Base-by-base conservation (phyloP, 352 stramenopile species). In the Phytophthora pini region DNA sequence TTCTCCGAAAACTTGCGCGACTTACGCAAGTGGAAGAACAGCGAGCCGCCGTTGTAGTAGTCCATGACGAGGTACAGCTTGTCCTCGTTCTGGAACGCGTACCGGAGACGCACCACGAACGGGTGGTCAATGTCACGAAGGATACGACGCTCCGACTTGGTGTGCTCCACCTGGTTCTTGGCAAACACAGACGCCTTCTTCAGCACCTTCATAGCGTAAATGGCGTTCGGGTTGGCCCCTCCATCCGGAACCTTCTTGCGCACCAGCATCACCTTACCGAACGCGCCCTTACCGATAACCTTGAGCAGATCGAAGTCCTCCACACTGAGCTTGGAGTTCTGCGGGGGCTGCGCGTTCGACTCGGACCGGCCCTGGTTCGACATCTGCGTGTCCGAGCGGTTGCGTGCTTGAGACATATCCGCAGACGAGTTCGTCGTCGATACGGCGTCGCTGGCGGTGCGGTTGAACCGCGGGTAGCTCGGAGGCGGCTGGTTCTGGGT, bases 181-280 rank as follows among this genome's bases (percentile, higher is more conserved):
- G 86, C 89, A 52, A 94, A 95, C 34, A 98, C 85, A 0, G 88
- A 89, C 2, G 81, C 81, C 65, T 98, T 98, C 69, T 97, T 97
- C 15, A 98, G 79, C 59, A 98, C 90, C 61, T 98, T 98, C 92
- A 98, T 97, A 32, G 93, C 93, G 74, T 96, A 98, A 44, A 97
- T 95, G 22, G 87, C 80, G 49, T 93, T 93, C 43, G 82, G 70
- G 66, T 82, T 90, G 15, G 71, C 67, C 15, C 72, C 59, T 39
- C 63, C 76, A 61, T 93, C 87, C 11, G 95, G 77, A 17, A 87
- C 77, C 64, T 98, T 98, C 67, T 97, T 97, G 46, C 94, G 84
- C 27, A 98, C 95, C 17, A 98, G 77, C 86, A 98, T 97, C 3
- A 99, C 95, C 74, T 99, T 99, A 38, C 95, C 95, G 66, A 98